Base-by-base conservation (phyloP, 1,139 yeast species). In the Diutina siamensis region DNA sequence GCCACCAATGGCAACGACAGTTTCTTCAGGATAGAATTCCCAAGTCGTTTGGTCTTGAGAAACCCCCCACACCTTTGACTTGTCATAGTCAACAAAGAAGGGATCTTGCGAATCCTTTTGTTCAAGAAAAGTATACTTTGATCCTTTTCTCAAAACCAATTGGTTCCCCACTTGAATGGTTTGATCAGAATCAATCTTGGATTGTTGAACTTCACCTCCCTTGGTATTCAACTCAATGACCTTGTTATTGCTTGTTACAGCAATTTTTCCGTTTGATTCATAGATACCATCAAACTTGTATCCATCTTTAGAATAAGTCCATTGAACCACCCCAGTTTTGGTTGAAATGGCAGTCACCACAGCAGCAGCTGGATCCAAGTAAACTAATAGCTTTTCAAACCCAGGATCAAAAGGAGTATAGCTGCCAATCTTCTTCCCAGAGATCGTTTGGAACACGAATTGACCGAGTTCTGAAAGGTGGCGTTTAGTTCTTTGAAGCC, bases 301-400 rank as follows among this genome's bases (percentile, higher is more conserved):
- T 1, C 51, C 56, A 5, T 49, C 48, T 1, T 15, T 47, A 2
- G 36, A 27, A 10, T 57, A 47, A 1, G 46, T 48, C 74, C 74
- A 69, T 5, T 55, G 52, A 1, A 53, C 27, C 1, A 47, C 49
- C 1, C 71, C 71, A 46, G 57, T 50, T 19, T 55, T 58, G 0
- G 73, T 55, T 38, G 65, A 62, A 13, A 63, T 47, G 2, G 72
- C 73, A 1, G 61, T 57, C 5, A 69, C 50, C 1, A 48, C 46
- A 1, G 50, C 45, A n/a, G 49, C 49, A 3, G 46, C 48, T 5
- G 54, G 53, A 49, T 67, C 68, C 34, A 51, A 55, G 47, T 58
- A 63, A 0, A 70, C 57, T 32, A 70, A 50, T 22, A 64, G 51
- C 48, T 69, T 70, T 25, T 57, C 63, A 44, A 69, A 60, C 1